Base-by-base conservation (phyloP, 106 monocot genomes). In the Chionographis japonica region DNA sequence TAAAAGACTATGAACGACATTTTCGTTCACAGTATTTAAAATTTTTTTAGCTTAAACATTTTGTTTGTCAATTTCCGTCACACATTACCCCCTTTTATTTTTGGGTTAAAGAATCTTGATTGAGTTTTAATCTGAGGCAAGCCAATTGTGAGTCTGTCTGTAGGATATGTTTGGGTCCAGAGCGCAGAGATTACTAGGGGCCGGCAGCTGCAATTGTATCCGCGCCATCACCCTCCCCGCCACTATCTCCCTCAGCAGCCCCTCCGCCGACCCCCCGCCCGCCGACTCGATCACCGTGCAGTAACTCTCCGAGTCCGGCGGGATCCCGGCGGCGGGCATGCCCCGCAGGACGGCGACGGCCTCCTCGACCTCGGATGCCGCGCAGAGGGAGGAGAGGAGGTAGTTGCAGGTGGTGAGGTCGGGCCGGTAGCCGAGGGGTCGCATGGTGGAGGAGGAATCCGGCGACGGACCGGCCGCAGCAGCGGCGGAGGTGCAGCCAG, bases 191-290 rank as follows among this genome's bases (percentile, higher is more conserved):
- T 27, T 27, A 27, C 27, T 27, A 27, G 27, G n/a, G n/a, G n/a
- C n/a, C n/a, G n/a, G n/a, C n/a, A n/a, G n/a, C n/a, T n/a, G n/a
- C n/a, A n/a, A n/a, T n/a, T n/a, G n/a, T n/a, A n/a, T n/a, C n/a
- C n/a, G 69, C 74, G 40, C 56, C 63, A 79, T 64, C 63, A 74
- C 63, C 60, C 61, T 68, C 18, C 19, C 36, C 68, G 61, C 74
- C 68, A 80, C 79, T 74, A 80, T 74, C 56, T 62, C 62, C 64
- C 68, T 40, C 68, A 74, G 16, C 49, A 80, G 51, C 68, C 50
- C 64, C 59, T 40, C 74, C 74, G 68, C 74, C 56, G 40, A 10
- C 16, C n/a, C 62, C 18, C 55, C 68, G 61, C 8, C 54, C 42
- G 61, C 54, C 40, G 69, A 62, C 56, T 61, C 78, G 52, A 78